phyloP scores from a whole-genome alignment of 805 yeast species.

The Brettanomyces anomalus region DNA sequence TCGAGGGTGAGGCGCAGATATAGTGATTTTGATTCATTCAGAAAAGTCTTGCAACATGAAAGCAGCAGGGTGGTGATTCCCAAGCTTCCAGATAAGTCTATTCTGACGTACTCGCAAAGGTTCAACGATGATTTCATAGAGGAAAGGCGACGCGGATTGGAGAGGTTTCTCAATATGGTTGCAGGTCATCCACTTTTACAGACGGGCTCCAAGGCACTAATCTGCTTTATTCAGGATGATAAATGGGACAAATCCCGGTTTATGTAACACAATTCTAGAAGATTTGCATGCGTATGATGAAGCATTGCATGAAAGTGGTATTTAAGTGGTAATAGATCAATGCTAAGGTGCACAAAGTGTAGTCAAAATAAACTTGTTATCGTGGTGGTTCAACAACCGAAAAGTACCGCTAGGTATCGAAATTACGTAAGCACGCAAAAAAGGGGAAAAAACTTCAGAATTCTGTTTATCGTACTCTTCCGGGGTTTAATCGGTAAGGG shows the following conservation, averaged over 20 bases:
- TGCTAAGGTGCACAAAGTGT: too few relatives aligned
- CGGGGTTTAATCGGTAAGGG: too few relatives aligned
- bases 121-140: constrained; percentile 80
- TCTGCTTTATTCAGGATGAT: constrained; percentile 82
- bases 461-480: too few relatives aligned
- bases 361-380: too few relatives aligned
- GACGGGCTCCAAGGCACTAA: constrained; percentile 70
- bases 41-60: constrained; percentile 67
- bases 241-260: constrained; percentile 48
- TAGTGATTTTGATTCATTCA: constrained; percentile 79
- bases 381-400: too few relatives aligned
- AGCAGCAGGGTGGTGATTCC: constrained; percentile 77
- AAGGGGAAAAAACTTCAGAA: too few relatives aligned
- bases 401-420: too few relatives aligned
- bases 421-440: too few relatives aligned
- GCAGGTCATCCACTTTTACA: constrained; percentile 93
- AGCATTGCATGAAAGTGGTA: too few relatives aligned
- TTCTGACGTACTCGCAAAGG: constrained; percentile 50
- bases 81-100: constrained; percentile 74
- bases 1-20: constrained; percentile 77
- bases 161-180: constrained; percentile 64
- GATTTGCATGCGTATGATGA: neutral
- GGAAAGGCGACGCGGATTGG: constrained; percentile 73
- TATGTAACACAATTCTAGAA: neutral
- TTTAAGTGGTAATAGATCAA: too few relatives aligned